phyloP scores from a whole-genome alignment of 768 basidiomycete species.

The Phylloporus sp. region DNA sequence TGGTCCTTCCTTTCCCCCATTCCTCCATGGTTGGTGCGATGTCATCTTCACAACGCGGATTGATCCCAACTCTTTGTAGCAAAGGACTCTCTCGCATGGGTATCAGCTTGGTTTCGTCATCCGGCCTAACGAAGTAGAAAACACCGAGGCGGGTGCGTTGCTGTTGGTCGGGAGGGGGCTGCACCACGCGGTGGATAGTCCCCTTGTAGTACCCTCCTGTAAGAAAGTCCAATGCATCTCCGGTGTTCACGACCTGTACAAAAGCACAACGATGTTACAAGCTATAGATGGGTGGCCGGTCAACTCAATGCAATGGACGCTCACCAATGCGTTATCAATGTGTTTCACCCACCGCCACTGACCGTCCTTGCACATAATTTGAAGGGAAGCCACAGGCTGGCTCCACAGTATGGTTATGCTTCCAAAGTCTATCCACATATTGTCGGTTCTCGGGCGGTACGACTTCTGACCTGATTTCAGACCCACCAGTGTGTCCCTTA shows the following conservation, averaged over 20 bases:
- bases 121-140: slow-evolving; percentile 53
- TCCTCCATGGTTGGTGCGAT: slow-evolving; percentile 47
- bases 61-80: slow-evolving; percentile 41
- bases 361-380: slow-evolving; percentile 49
- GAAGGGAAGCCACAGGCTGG: slow-evolving; percentile 55
- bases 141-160: slow-evolving; percentile 46
- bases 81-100: slow-evolving; percentile 47
- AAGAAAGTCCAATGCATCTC: slow-evolving; percentile 56
- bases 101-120: slow-evolving; percentile 44
- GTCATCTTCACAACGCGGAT: slow-evolving; percentile 32
- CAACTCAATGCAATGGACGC: neutral
- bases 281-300: neutral
- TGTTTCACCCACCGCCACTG: slow-evolving; percentile 57
- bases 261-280: no score
- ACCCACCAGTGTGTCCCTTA: slow-evolving; percentile 53
- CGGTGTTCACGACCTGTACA: slow-evolving; percentile 51
- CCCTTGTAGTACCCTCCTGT: slow-evolving; percentile 56
- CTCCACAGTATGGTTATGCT: slow-evolving; percentile 55
- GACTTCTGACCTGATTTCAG: no score
- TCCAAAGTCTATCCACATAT: slow-evolving; percentile 40
- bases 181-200: slow-evolving; percentile 58
- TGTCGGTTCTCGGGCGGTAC: neutral
- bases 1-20: slow-evolving; percentile 49
- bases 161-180: slow-evolving; percentile 53
- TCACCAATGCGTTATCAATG: slow-evolving; percentile 52